Evolutionary conservation across 1,139 yeast genomes (phyloP).

Genomic region (Suhomyces wounanorum): DNA sequence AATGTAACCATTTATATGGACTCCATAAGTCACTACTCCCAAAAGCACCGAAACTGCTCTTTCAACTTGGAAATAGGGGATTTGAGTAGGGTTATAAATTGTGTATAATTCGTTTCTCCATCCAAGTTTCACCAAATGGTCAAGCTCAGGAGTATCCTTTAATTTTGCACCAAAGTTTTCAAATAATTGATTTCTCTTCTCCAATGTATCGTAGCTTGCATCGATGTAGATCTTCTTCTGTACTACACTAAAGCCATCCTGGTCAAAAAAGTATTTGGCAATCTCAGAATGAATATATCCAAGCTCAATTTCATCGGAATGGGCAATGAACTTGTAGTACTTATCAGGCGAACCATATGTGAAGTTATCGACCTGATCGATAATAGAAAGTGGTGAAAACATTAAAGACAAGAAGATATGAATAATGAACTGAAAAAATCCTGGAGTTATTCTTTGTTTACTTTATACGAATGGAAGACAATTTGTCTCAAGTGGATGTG

Average conservation of each 20-base stretch:
- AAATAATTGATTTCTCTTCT: conserved; percentile 49
- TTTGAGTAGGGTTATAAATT: conserved; percentile 56
- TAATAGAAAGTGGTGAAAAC: conserved; percentile 7
- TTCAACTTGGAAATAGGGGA: conserved; percentile 70
- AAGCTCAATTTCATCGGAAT: conserved; percentile 46
- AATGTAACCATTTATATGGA: conserved; percentile 80
- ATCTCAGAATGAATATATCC: conserved; percentile 57
- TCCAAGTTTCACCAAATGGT: conserved; percentile 53
- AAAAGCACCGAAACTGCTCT: conserved; percentile 77
- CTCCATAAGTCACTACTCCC: conserved; percentile 90
- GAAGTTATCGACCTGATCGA: conserved; percentile 53
- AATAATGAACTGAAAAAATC: neutral
- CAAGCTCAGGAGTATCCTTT: conserved; percentile 39
- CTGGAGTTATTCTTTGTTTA: neutral
- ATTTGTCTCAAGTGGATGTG: neutral
- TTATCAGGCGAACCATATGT: conserved; percentile 37
- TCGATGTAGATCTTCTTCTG: conserved; percentile 39
- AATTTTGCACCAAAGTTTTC: conserved; percentile 46
- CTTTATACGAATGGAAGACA: too few relatives aligned
- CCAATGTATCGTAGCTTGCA: conserved; percentile 42
- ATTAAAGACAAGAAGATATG: neutral
- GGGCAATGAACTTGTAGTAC: conserved; percentile 48
- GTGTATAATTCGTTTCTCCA: conserved; percentile 89
- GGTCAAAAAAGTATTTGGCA: conserved; percentile 37
- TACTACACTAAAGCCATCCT: conserved; percentile 34